Percentiles rank a stretch among this genome's conserved stretches.
phyloP scores from a whole-genome alignment of 2,329 filamentous ascomycete genomes.

The Tolypocladium album region DNA sequence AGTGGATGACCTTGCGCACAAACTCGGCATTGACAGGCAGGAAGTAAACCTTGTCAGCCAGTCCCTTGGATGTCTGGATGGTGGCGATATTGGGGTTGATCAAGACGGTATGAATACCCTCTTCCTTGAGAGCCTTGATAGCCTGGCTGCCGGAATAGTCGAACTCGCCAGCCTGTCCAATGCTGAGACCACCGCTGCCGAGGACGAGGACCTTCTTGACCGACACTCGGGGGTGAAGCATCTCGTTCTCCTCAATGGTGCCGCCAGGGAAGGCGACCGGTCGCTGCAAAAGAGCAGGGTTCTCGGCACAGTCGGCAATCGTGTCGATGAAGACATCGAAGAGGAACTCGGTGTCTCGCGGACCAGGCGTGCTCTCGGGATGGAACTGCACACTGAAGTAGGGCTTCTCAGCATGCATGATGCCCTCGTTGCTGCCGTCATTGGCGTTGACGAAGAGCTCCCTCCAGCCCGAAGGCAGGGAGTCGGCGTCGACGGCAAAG shows the following conservation, averaged over 20 bases:
- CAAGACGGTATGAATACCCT: conserved; percentile 93
- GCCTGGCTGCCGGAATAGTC: conserved; percentile 98
- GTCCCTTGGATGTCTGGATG: conserved; percentile 94
- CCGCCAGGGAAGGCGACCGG: conserved; percentile 85
- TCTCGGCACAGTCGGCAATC: conserved; percentile 60
- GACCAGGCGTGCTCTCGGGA: conserved; percentile 91
- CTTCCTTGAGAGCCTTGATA: conserved; percentile 96
- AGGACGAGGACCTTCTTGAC: conserved; percentile 94
- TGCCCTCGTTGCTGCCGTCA: conserved; percentile 96
- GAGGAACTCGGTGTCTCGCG: conserved; percentile 88
- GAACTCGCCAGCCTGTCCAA: conserved; percentile 96
- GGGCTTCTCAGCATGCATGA: conserved; percentile 73
- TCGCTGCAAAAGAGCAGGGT: conserved; percentile 54
- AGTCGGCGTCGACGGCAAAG: conserved; percentile 77
- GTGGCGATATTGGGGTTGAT: conserved; percentile 99
- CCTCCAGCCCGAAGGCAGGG: conserved; percentile 69
- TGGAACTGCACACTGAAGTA: conserved; percentile 99
- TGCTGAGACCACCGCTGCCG: conserved; percentile 89
- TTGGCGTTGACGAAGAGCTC: conserved; percentile 98
- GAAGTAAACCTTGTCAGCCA: conserved; percentile 99
- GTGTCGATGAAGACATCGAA: conserved; percentile 95
- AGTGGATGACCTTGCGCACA: conserved; percentile 91
- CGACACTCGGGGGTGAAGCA: conserved; percentile 63
- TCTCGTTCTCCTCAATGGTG: conserved; percentile 66
- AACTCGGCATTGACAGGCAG: conserved; percentile 94